Evolutionary conservation across 495 filamentous ascomycete genomes (phyloP).

Genomic region (Talaromyces thailandensis): DNA sequence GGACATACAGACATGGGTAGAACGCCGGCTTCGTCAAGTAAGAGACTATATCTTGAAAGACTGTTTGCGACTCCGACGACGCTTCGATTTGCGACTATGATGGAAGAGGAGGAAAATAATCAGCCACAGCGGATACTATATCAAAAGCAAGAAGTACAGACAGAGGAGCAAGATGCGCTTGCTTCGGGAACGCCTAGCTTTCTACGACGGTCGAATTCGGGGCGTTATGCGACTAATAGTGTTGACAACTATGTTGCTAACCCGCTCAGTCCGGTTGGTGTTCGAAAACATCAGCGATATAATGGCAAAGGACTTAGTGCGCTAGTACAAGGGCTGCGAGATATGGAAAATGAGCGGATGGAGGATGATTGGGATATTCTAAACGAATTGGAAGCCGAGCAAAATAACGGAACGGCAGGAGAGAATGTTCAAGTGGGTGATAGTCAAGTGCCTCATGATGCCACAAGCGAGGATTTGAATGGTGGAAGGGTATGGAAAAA

Average conservation of each 20-base stretch:
- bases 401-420: slow-evolving; percentile 10
- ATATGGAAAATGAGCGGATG: slow-evolving; percentile 66
- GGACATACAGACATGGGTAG: slow-evolving; percentile 32
- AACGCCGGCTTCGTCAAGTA: slow-evolving; percentile 56
- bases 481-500: slow-evolving; percentile 15
- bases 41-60: slow-evolving; percentile 50
- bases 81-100: slow-evolving; percentile 35
- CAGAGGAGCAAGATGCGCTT: slow-evolving; percentile 10
- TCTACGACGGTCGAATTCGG: slow-evolving; percentile 47
- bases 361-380: slow-evolving; percentile 79
- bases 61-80: slow-evolving; percentile 57
- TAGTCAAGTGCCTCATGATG: slow-evolving; percentile 43
- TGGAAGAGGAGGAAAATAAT: slow-evolving; percentile 18
- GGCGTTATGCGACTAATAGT: slow-evolving; percentile 13
- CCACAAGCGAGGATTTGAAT: slow-evolving; percentile 18
- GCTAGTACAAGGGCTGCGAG: slow-evolving; percentile 66
- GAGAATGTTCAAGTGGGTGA: slow-evolving; percentile 48
- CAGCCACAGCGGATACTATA: slow-evolving; percentile 14
- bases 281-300: slow-evolving; percentile 52
- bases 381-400: slow-evolving; percentile 64
- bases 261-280: slow-evolving; percentile 37
- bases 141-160: slow-evolving; percentile 10
- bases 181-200: slow-evolving; percentile 60
- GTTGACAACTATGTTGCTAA: slow-evolving; percentile 9
- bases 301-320: slow-evolving; percentile 66